Base-by-base conservation (phyloP, 2,329 filamentous ascomycete species). In the Hymenoscyphus linearis region DNA sequence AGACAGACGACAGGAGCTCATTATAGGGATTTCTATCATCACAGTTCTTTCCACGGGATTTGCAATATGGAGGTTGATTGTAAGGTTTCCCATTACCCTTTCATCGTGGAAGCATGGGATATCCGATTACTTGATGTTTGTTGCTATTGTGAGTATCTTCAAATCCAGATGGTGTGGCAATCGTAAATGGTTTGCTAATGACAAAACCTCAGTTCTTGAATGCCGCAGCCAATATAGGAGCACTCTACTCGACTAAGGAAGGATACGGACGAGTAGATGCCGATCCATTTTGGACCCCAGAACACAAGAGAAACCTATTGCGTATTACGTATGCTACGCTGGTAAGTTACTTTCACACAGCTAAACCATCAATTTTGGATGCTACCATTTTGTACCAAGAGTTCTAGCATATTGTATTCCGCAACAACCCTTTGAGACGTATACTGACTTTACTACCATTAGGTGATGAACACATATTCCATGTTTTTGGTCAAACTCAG, bases 1-100 rank as follows among this genome's bases (percentile, higher is more conserved):
- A 26, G 36, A 56, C 36, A 34, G 54, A 16, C 34, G 36, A 40
- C 7, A 22, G 12, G n/a, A 56, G 6, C 34, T 56, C 31, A 56
- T 56, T 6, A 22, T 26, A 13, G 34, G 25, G 16, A 40, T 40
- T 22, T 22, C 36, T 25, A 26, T 56, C 5, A 25, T 56, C 34
- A 56, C 54, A 13, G n/a, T 40, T 7, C 16, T 56, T 13, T 56
- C 34, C 36, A 56, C 54, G 2, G 36, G 22, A 4, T 26, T 56
- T 22, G 54, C 54, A 26, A 26, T 44, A 56, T 56, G 54, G 54
- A 56, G 54, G 18, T 25, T 56, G 5, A n/a, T 56, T 40, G 54
- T 56, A 7, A 56, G 54, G 27, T 37, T 18, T 25, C 40, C 22
- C 7, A 35, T 56, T 31, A 27, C 52, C 1, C 16, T 27, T 3